Evolutionary conservation across 139 green algal species (phyloP), one percentile per base, ranked within the genome.

Genomic region (Chlamydomonas incerta): DNA sequence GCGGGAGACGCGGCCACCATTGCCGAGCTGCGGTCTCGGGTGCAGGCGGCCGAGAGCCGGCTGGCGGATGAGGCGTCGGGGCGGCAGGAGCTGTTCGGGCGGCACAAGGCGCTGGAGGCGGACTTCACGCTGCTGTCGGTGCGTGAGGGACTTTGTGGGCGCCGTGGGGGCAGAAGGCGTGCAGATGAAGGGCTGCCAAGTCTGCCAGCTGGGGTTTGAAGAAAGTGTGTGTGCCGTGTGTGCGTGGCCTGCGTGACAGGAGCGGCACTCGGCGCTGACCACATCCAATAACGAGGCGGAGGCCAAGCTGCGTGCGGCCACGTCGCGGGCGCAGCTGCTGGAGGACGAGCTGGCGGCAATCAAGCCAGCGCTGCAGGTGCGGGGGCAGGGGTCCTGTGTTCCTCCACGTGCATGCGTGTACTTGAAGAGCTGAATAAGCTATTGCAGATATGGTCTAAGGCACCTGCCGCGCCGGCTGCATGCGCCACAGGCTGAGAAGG

Each of bases 1-100:
- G 79, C 88, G 6, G 88, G 75, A 8, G 88, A 88, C 41, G 26
- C 79, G 2, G 88, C 88, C 31, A 67, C 83, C 0, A 81, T 89
- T 1, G 57, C 83, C 0, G 88, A 91, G 74, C 79, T 91, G 47
- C 71, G 88, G 9, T 47, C 62, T 0, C 76, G 88, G 21, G 11
- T 80, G 57, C 57, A 84, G 33, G 33, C 80, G 6, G 83, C 80
- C 5, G 88, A 91, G 80, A 41, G 65, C 6, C 47, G 47, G n/a
- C 66, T 76, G 21, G 29, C 46, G 0, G 79, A 85, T 15, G 80
- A 86, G 52, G 21, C 47, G 50, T 50, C 68, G 33, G 68, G 66
- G 35, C 80, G 68, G 15, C 80, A 86, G 80, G 80, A 86, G 34
- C 50, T 79, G 50, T 86, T 63, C 29, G 68, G 13, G 34, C 80